Conservation (phyloP, 164 flowering plant species). For the Cinnamomum micranthum region DNA sequence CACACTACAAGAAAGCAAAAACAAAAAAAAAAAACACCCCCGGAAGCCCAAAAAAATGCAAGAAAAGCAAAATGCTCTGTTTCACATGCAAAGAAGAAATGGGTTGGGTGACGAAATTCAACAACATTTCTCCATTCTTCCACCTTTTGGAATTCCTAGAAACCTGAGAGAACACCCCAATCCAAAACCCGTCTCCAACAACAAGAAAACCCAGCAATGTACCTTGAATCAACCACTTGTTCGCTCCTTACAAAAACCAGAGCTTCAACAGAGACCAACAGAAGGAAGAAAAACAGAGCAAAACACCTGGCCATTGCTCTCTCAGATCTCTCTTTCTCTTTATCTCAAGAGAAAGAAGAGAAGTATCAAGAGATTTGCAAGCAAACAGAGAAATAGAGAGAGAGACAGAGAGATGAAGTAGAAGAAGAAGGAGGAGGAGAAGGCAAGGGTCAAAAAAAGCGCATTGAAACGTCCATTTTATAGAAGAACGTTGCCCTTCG, state of each 20-base stretch:
- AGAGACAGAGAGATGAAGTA: neutral
- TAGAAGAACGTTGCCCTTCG: conserved; percentile 6
- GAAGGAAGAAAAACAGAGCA: conserved; percentile 18
- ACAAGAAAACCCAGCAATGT: conserved; percentile 13
- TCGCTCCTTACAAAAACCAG: conserved; percentile 19
- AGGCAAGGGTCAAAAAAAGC: conserved; percentile 4
- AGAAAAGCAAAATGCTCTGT: neutral
- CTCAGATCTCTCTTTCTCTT: neutral
- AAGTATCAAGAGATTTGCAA: neutral
- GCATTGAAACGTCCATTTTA: conserved; percentile 11
- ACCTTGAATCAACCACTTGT: conserved; percentile 25
- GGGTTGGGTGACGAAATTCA: neutral
- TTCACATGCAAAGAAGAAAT: neutral
- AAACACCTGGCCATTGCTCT: conserved; percentile 29
- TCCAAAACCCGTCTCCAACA: neutral
- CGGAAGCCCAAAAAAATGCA: neutral
- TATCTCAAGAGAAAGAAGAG: neutral
- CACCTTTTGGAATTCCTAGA: neutral
- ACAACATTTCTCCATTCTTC: neutral
- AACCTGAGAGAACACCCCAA: neutral
- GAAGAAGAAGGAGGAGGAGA: neutral
- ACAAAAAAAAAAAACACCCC: no score
- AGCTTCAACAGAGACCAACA: conserved; percentile 27
- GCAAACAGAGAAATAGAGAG: neutral
- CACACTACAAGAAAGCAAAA: neutral